Base-by-base conservation (phyloP, 257 asterid species). In the Fraxinus americana region DNA sequence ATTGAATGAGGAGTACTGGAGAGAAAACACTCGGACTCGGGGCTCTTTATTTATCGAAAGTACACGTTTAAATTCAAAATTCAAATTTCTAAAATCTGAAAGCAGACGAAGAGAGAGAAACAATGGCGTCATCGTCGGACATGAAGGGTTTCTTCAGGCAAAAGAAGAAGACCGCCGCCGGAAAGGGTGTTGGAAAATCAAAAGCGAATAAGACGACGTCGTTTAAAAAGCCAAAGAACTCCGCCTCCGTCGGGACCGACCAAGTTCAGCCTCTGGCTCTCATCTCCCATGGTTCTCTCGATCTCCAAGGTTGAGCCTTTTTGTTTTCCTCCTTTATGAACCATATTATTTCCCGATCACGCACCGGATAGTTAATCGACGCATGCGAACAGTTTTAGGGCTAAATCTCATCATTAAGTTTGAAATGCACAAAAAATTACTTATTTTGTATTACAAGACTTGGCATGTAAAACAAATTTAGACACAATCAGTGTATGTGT, bases 91-190 rank as follows among this genome's bases (percentile, higher is more conserved):
- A 75, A 76, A 36, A 23, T 45, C 72, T 1, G 36, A 39, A 73
- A 74, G 50, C 78, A 25, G 17, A 25, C 65, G 38, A 29, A 45
- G 67, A 70, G 50, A 35, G 13, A 14, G 36, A 75, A 86, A 74
- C 75, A 65, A 85, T 85, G 86, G 79, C 89, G 70, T 85, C 87
- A 3, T 79, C 91, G 74, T 72, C 90, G 25, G 91, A 83, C 67
- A 84, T 95, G 78, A 91, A 88, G 83, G 98, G 94, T 63, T 90
- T 87, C 90, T 95, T 80, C 87, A 81, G 83, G 79, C 97, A 85
- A 71, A 80, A 87, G 90, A 90, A 87, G 88, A 90, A 86, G 85
- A 80, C 73, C 8, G 21, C 69, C 16, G 36, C 19, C 6, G 69
- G 69, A 21, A 77, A 70, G 1, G 82, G 86, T 32, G 84, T 82